Percentiles rank a stretch among this genome's conserved stretches.
Conservation (phyloP, 345 rosid species). For the Hevea brasiliensis region DNA sequence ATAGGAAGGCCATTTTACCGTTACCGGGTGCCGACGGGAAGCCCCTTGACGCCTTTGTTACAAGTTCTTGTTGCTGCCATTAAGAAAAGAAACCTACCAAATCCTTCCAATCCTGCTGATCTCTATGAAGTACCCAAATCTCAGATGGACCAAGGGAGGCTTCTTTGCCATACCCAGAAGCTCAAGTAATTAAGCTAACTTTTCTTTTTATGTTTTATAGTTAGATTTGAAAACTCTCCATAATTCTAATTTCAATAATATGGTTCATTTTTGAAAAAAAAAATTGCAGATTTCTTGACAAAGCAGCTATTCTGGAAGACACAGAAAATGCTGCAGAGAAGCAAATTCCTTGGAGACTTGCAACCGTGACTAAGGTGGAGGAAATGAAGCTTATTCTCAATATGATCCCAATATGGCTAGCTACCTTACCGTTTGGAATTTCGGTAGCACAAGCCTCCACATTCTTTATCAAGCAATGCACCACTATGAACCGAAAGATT, state of each 20-base stretch:
- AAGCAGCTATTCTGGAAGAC: conserved; percentile 66
- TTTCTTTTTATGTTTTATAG: background rate
- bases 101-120: conserved; percentile 51
- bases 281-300: conserved; percentile 77
- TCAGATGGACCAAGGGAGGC: conserved; percentile 47
- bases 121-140: conserved; percentile 53
- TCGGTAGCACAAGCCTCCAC: conserved; percentile 73
- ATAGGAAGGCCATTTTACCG: conserved; percentile 73
- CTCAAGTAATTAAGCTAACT: conserved; percentile 58
- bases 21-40: conserved; percentile 61
- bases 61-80: conserved; percentile 81
- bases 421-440: conserved; percentile 71
- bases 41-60: conserved; percentile 80
- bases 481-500: conserved; percentile 44
- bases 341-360: conserved; percentile 68
- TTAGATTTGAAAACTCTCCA: too few species aligned
- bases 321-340: conserved; percentile 38
- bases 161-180: conserved; percentile 58
- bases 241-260: too few species aligned
- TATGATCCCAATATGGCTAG: conserved; percentile 88
- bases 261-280: too few species aligned
- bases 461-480: conserved; percentile 90
- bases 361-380: conserved; percentile 78
- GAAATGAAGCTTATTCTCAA: conserved; percentile 83
- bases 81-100: conserved; percentile 61